phyloP scores from a whole-genome alignment of 1,139 yeast species.

The Kazachstania sp. region DNA sequence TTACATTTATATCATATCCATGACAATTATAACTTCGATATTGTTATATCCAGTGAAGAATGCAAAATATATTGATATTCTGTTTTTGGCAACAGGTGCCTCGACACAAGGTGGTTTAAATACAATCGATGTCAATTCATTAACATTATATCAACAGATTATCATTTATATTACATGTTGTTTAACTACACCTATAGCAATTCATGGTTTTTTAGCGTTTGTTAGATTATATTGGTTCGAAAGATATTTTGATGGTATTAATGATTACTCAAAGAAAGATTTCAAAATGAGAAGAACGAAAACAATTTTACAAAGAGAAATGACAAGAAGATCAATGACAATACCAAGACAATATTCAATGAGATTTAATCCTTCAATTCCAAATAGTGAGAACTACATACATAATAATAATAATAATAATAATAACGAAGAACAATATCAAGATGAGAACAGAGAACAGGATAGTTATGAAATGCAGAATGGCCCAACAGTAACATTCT shows the following conservation, averaged over 20 bases:
- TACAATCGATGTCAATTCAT: conserved; percentile 56
- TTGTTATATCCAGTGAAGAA: conserved; percentile 66
- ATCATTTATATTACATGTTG: conserved; percentile 50
- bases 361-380: conserved; percentile 12
- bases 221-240: conserved; percentile 88
- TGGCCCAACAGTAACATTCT: background rate
- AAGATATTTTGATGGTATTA: conserved; percentile 74
- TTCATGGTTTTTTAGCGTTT: conserved; percentile 71
- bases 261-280: conserved; percentile 61
- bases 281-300: conserved; percentile 74
- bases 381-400: background rate
- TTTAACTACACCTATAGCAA: conserved; percentile 79
- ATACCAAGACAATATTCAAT: conserved; percentile 20
- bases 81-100: conserved; percentile 69
- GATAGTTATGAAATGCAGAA: background rate
- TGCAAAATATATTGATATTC: conserved; percentile 62
- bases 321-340: conserved; percentile 33
- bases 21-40: conserved; percentile 59
- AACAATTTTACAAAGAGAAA: conserved; percentile 37
- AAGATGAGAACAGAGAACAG: background rate
- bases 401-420: too few species aligned
- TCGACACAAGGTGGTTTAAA: conserved; percentile 90
- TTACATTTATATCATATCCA: conserved; percentile 50
- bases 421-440: background rate
- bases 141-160: conserved; percentile 71